These are phyloP conservation scores for Xerocomellus intermedius DNA, from an alignment of 768 basidiomycete species.

Conservation along the genomic window DNA sequence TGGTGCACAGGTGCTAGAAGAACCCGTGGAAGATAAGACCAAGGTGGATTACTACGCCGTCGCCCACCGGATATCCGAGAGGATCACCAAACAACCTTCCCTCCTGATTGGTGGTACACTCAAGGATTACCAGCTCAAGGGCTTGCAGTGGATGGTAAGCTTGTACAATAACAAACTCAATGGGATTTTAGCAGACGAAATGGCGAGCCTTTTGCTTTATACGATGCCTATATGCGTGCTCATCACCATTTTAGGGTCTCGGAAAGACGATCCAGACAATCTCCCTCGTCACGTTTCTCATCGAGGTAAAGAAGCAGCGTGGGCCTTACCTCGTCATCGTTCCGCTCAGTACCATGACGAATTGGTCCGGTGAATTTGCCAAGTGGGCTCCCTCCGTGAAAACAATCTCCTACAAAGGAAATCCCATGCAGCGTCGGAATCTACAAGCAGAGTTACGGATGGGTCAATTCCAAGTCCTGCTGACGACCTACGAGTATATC, in stretches of 20 bases:
- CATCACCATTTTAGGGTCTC: slow-evolving; percentile 60
- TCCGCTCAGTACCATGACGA: slow-evolving; percentile 94
- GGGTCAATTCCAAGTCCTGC: slow-evolving; percentile 84
- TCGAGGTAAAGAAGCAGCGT: slow-evolving; percentile 86
- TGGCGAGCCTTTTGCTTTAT: slow-evolving; percentile 48
- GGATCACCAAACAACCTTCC: slow-evolving; percentile 65
- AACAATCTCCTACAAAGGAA: slow-evolving; percentile 87
- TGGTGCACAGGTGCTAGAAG: slow-evolving; percentile 72
- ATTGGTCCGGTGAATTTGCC: slow-evolving; percentile 96
- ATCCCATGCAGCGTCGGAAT: slow-evolving; percentile 76
- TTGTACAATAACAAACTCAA: slow-evolving; percentile 95
- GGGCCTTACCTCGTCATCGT: slow-evolving; percentile 96
- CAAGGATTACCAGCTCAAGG: slow-evolving; percentile 94
- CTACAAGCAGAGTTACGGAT: slow-evolving; percentile 75
- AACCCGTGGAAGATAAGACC: slow-evolving; percentile 56
- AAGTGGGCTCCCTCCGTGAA: slow-evolving; percentile 91
- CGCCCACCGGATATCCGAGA: slow-evolving; percentile 91
- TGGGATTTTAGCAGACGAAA: slow-evolving; percentile 93
- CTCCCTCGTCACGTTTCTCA: slow-evolving; percentile 91
- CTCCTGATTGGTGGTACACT: slow-evolving; percentile 84
- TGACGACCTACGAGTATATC: slow-evolving; percentile 97
- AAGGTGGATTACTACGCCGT: slow-evolving; percentile 97
- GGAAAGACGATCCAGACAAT: slow-evolving; percentile 96
- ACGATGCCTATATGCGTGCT: slow-evolving; percentile 8
- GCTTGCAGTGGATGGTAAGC: slow-evolving; percentile 98